Conservation (phyloP, 495 filamentous ascomycete genomes). For the Bacidia gigantensis region DNA sequence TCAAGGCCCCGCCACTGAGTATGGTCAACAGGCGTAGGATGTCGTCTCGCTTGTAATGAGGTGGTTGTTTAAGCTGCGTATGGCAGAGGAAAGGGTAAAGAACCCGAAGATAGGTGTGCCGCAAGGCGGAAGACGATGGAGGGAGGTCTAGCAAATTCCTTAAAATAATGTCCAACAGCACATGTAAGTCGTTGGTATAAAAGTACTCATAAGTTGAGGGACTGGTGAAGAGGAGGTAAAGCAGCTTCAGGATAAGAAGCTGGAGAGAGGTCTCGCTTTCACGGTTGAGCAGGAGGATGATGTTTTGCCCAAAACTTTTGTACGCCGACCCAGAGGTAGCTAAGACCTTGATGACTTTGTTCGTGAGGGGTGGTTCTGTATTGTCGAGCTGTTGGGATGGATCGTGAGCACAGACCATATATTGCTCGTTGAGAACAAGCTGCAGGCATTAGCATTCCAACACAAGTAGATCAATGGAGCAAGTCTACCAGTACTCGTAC, state of each 20-base stretch:
- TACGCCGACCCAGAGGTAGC: slow-evolving; percentile 64
- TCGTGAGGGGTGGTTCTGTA: slow-evolving; percentile 49
- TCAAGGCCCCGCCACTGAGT: slow-evolving; percentile 36
- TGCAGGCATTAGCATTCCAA: slow-evolving; percentile 25
- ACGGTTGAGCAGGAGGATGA: slow-evolving; percentile 89
- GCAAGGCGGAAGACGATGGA: slow-evolving; percentile 59
- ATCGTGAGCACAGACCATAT: slow-evolving; percentile 64
- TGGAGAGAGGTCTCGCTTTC: slow-evolving; percentile 90
- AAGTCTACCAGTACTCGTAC: slow-evolving; percentile 74
- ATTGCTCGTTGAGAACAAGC: slow-evolving; percentile 96
- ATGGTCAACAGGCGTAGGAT: slow-evolving; percentile 59
- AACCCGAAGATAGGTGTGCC: slow-evolving; percentile 97
- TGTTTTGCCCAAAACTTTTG: slow-evolving; percentile 94
- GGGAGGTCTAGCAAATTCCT: slow-evolving; percentile 90
- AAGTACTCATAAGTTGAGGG: slow-evolving; percentile 90
- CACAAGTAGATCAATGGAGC: neutral
- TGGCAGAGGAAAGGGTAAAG: slow-evolving; percentile 80
- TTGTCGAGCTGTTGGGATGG: slow-evolving; percentile 28
- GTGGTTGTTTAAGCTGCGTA: slow-evolving; percentile 72
- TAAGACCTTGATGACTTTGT: slow-evolving; percentile 82
- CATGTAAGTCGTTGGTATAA: slow-evolving; percentile 91
- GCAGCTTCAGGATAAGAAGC: slow-evolving; percentile 83
- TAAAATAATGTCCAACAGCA: slow-evolving; percentile 89
- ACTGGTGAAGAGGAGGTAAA: slow-evolving; percentile 91
- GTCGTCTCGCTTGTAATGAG: slow-evolving; percentile 86